A percentile compares a stretch with the other conserved stretches of the same genome.
phyloP scores from a whole-genome alignment of 2,329 filamentous ascomycete species.

The Claviceps quebecensis region DNA sequence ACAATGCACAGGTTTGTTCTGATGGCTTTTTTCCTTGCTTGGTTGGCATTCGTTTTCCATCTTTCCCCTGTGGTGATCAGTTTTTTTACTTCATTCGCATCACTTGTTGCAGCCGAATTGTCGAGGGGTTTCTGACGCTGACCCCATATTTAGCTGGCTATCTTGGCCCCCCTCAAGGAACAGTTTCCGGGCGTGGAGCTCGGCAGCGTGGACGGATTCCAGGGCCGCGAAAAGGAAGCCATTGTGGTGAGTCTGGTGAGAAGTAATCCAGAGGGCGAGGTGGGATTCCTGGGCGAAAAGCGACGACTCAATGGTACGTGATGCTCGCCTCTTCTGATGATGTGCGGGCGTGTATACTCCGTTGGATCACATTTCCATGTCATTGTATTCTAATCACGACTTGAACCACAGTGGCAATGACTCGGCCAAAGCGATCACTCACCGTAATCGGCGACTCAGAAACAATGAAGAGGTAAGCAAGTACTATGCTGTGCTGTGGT shows the following conservation, averaged over 20 bases:
- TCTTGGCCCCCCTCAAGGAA: conserved; percentile 70
- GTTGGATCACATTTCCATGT: no score
- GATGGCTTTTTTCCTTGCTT: background rate
- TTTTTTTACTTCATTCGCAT: background rate
- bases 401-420: conserved; percentile 76
- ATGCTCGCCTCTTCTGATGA: no score
- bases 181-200: conserved; percentile 74
- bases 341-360: no score
- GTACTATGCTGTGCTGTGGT: background rate
- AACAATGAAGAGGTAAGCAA: conserved; percentile 67
- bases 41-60: background rate
- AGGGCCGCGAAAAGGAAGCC: conserved; percentile 92
- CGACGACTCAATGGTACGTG: conserved; percentile 73
- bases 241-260: conserved; percentile 88
- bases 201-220: conserved; percentile 95
- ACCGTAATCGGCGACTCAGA: conserved; percentile 90
- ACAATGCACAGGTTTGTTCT: conserved; percentile 73
- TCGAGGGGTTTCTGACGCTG: conserved; percentile 2
- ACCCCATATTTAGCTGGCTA: conserved; percentile 42
- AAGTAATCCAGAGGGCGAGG: conserved; percentile 74
- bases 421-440: conserved; percentile 76
- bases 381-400: background rate
- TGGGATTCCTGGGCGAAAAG: conserved; percentile 88
- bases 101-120: no score
- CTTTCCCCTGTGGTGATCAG: no score